phyloP scores from a whole-genome alignment of 805 yeast species.

The Pichia membranifaciens region DNA sequence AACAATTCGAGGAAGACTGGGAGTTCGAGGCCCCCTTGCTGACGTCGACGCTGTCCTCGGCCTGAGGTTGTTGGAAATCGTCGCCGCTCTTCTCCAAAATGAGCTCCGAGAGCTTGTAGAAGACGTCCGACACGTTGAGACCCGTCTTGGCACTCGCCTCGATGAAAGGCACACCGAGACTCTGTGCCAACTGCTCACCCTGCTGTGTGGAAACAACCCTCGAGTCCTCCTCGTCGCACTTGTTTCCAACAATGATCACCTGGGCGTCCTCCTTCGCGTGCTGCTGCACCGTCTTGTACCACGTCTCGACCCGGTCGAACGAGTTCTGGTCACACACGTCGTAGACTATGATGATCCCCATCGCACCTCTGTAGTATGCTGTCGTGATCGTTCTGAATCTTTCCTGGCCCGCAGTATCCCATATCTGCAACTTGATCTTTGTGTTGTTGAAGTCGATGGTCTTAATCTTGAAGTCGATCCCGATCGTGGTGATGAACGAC shows the following conservation, averaged over 20 bases:
- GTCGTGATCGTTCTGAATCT: conserved; percentile 90
- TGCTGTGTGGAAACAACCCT: conserved; percentile 86
- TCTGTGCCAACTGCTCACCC: conserved; percentile 83
- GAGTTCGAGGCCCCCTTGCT: conserved; percentile 16
- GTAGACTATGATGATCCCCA: conserved; percentile 79
- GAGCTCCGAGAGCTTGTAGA: conserved; percentile 79
- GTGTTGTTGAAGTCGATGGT: conserved; percentile 91
- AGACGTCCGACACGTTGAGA: conserved; percentile 85
- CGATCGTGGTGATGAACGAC: conserved; percentile 93
- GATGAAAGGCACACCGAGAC: conserved; percentile 81
- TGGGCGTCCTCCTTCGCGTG: conserved; percentile 97
- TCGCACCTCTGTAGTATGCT: conserved; percentile 87
- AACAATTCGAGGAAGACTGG: conserved; percentile 24
- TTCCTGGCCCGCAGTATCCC: conserved; percentile 99
- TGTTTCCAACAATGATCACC: conserved; percentile 90
- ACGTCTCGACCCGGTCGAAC: conserved; percentile 84
- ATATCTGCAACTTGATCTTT: conserved; percentile 87
- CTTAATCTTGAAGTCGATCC: conserved; percentile 96
- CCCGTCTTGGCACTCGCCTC: conserved; percentile 97
- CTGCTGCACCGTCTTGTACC: conserved; percentile 94
- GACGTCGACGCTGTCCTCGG: conserved; percentile 25
- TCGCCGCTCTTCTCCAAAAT: conserved; percentile 72
- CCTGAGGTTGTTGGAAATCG: conserved; percentile 27
- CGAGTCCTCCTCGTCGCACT: conserved; percentile 82
- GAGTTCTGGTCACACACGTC: conserved; percentile 88